Evolutionary conservation across 1,284 basidiomycete species (phyloP), one percentile per base, ranked within the genome.

Genomic region (Rhodotorula sp.): DNA sequence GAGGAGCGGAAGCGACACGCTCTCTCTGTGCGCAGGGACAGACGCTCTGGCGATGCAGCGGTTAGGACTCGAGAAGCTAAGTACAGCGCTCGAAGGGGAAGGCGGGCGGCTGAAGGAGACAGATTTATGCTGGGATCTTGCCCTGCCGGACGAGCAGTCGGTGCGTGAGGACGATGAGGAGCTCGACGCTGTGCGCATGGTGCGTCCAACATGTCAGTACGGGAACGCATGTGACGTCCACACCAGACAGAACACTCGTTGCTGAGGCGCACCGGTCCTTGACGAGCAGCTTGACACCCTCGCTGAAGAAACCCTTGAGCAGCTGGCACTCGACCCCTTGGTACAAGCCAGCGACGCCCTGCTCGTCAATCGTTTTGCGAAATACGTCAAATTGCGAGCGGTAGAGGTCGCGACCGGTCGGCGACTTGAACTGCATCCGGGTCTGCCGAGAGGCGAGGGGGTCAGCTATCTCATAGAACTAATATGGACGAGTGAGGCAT

Each of bases 261-360:
- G 24, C 18, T 8, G 8, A 40, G 24, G 62, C 78, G 70, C 44
- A 78, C 79, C 80, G 74, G 53, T 81, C 79, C 67, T 82, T 82
- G 67, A 82, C 66, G 2, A 81, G 64, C 77, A 82, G 78, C 71
- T 80, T 81, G 20, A 82, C 77, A 1, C 81, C 81, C 62, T 76
- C 72, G n/a, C 65, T 60, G 46, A 79, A 54, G 58, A 95, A 91
- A 67, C 90, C 92, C 81, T 96, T 94, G 10, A 89, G 75, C 18
- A 97, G 86, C 81, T 96, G 95, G 78, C 87, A 90, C 30, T 86
- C 84, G 50, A 93, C 85, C 8, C 93, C 93, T 76, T 87, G 89
- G 83, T 94, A 96, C 20, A 95, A 80, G 2, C 93, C 92, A 74
- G 81, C 82, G 34, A 92, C 70, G 0, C 93, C 91, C 79, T 94